Base-by-base conservation (phyloP, 331 rosid species). In the Telfairia occidentalis region DNA sequence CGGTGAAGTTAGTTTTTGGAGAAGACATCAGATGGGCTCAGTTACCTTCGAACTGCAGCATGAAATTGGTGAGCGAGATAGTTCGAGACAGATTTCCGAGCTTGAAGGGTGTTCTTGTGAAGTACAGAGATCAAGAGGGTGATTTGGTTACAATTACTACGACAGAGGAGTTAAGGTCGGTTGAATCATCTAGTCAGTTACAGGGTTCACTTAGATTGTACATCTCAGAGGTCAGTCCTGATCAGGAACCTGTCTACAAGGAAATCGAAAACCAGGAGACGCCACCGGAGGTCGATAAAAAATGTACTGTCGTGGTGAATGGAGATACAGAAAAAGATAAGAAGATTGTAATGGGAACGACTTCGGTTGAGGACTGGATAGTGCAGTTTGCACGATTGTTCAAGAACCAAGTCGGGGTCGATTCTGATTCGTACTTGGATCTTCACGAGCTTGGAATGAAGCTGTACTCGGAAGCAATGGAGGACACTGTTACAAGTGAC, bases 351-450 rank as follows among this genome's bases (percentile, higher is more conserved):
- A 84, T 79, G 2, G 80, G 40, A 73, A 40, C 26, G 74, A 81
- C 82, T 70, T 78, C 79, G 42, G 78, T 89, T 26, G 95, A 93
- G 89, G 96, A 89, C 24, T 93, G 98, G 98, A 89, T 93, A 79
- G 78, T 93, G 21, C 97, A 89, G 83, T 93, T 93, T 81, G 97
- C 98, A 6, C 81, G 93, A 81, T 59, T 93, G 84, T 93, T 93
- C 86, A 93, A 93, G 87, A 93, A 93, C 80, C 97, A 91, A 77
- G 97, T 93, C 63, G 98, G 97, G 37, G 90, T 93, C 48, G 98
- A 89, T 80, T 90, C 96, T 57, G 97, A 89, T 80, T 64, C 88
- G 0, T 92, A 89, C 86, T 78, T 92, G 85, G 92, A 91, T 84
- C 90, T 93, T 79, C 97, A 93, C n/a, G 92, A 87, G 85, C 84